Percentiles rank a stretch among this genome's conserved stretches.
phyloP scores from a whole-genome alignment of 192 early-diverging fungal genomes.

The Rhizophagus prolifer region DNA sequence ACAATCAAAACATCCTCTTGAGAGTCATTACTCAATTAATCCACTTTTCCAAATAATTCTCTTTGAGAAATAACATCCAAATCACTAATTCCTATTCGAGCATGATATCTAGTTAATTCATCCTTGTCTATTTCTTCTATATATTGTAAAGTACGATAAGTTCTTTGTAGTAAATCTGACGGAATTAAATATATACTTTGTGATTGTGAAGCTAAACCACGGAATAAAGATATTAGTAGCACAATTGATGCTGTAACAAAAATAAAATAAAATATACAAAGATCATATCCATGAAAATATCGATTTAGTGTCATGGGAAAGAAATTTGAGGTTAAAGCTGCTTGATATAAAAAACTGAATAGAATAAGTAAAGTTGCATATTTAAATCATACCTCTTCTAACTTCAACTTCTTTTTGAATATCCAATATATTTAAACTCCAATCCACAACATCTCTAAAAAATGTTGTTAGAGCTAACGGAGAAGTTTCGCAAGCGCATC shows the following conservation, averaged over 20 bases:
- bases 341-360: neutral
- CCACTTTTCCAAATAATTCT: neutral
- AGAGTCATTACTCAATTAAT: too few relatives aligned
- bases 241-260: conserved; percentile 64
- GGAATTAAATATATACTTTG: conserved; percentile 57
- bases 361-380: too few relatives aligned
- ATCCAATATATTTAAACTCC: conserved; percentile 67
- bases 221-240: conserved; percentile 65
- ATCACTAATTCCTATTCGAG: conserved; percentile 67
- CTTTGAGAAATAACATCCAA: conserved; percentile 55
- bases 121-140: conserved; percentile 69
- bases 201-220: conserved; percentile 57
- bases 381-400: conserved; percentile 51
- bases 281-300: neutral
- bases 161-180: conserved; percentile 52
- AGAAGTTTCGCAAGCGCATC: conserved; percentile 67
- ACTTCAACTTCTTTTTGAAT: conserved; percentile 61
- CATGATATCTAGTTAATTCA: conserved; percentile 69
- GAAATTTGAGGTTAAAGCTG: neutral
- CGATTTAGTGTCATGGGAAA: neutral
- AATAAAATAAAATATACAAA: neutral
- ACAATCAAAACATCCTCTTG: too few relatives aligned
- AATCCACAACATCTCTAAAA: conserved; percentile 65
- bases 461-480: conserved; percentile 68
- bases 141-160: conserved; percentile 59